These are phyloP conservation scores for Rhynchospora pubera DNA, from an alignment of 176 grass and related monocot genomes.

Conservation along the genomic window DNA sequence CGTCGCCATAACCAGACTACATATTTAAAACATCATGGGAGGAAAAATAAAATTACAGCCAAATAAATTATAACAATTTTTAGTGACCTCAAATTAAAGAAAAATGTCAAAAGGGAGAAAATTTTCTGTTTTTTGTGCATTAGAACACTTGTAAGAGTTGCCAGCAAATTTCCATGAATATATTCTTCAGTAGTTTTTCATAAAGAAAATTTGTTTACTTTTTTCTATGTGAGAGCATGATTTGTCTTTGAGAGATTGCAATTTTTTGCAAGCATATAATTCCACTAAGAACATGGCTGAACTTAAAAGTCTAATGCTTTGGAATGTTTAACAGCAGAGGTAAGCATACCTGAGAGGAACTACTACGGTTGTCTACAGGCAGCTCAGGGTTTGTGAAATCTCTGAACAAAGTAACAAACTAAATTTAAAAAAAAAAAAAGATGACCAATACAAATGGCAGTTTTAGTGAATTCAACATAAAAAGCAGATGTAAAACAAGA, in stretches of 20 bases:
- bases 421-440: background rate
- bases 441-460: background rate
- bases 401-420: constrained; percentile 34
- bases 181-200: background rate
- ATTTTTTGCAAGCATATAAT: background rate
- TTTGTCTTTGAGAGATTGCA: background rate
- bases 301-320: background rate
- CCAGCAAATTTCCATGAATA: background rate
- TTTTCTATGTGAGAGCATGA: background rate
- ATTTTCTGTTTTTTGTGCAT: background rate
- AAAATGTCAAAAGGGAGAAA: background rate
- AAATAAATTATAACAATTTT: background rate
- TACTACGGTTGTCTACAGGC: constrained; percentile 77
- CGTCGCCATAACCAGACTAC: constrained; percentile 71
- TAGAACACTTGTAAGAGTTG: background rate
- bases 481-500: background rate
- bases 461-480: background rate
- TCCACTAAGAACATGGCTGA: background rate
- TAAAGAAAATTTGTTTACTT: background rate
- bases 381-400: constrained; percentile 95
- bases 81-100: background rate
- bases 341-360: constrained; percentile 52
- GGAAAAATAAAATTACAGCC: background rate
- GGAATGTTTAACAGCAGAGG: background rate
- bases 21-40: background rate